Evolutionary conservation across 2,329 filamentous ascomycete genomes (phyloP), one percentile per base, ranked within the genome.

Genomic region (Sclerotinia subarctica): DNA sequence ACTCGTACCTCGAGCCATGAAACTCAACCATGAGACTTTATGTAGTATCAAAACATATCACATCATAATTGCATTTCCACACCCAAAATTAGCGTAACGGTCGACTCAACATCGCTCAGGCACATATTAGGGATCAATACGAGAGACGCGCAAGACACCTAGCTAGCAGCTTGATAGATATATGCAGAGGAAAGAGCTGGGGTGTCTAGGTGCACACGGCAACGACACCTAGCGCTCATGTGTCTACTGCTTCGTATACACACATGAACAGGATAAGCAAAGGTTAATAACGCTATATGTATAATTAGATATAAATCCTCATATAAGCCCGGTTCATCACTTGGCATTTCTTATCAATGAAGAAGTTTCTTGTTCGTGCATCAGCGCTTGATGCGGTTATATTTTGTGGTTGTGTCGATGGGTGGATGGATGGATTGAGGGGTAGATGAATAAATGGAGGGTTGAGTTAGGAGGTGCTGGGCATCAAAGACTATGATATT

Each of bases 301-400:
- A 29, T 21, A 54, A n/a, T 29, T 26, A 29, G 52, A 21, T 29
- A 29, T 32, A 29, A 13, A 10, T 11, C 32, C 29, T 10, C 19
- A 35, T 35, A 35, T 47, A 47, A 47, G 35, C 26, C 57, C 57
- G 42, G 47, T 60, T 24, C 11, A 32, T 60, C 1, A 32, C 57
- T 60, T 60, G 57, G 42, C 57, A 32, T 59, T 47, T 46, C 42
- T 59, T 46, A 59, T 59, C 42, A 26, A 59, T 46, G 52, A n/a
- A 54, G 29, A 32, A 5, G 21, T 54, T 35, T 54, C 29, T 35
- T 35, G 21, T 54, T 26, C 11, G 52, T n/a, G 13, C 17, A 21
- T 26, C 17, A 32, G 57, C 26, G 57, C 26, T 35, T 60, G 44
- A 47, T 60, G 57, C 57, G 57, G 26, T 60, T 47, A 24, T 35